A percentile compares a stretch with the other conserved stretches of the same genome.
Conservation (phyloP, 1,284 basidiomycete species). For the Apiotrichum akiyoshidainum region DNA sequence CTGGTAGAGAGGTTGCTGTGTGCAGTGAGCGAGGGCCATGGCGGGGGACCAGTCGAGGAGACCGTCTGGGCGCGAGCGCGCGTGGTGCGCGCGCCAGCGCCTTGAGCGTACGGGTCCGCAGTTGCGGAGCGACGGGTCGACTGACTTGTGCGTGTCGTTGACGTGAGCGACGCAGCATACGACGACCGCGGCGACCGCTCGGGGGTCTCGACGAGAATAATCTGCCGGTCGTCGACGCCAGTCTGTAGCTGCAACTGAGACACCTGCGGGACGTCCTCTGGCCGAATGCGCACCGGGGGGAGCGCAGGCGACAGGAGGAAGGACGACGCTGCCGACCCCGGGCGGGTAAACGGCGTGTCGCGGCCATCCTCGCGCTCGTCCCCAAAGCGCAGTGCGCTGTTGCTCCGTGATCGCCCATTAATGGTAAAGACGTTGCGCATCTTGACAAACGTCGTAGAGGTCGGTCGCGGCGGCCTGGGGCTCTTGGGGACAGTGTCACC, state of each 20-base stretch:
- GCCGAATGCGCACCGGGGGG: conserved; percentile 16
- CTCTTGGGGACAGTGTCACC: background rate
- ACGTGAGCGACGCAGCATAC: conserved; percentile 22
- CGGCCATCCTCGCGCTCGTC: conserved; percentile 29
- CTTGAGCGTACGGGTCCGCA: conserved; percentile 8
- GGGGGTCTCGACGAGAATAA: conserved; percentile 23
- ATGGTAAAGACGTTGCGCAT: conserved; percentile 41
- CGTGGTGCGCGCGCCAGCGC: background rate
- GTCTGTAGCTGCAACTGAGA: conserved; percentile 23
- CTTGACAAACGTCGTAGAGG: conserved; percentile 38
- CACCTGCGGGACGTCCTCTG: conserved; percentile 24
- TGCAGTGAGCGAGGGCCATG: conserved; percentile 6
- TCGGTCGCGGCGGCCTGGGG: conserved; percentile 21
- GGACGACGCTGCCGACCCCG: conserved; percentile 31
- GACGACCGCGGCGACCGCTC: conserved; percentile 36
- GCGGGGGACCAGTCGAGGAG: conserved; percentile 7
- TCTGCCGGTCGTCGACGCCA: conserved; percentile 17
- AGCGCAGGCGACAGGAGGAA: conserved; percentile 25
- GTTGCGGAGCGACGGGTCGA: conserved; percentile 8
- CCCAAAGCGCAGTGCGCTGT: conserved; percentile 28
- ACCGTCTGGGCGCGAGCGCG: conserved; percentile 17
- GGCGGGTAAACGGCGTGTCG: conserved; percentile 8
- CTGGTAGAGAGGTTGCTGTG: conserved; percentile 1
- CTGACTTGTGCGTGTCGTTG: conserved; percentile 15
- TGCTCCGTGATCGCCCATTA: conserved; percentile 32